Percentiles rank a stretch among this genome's conserved stretches.
These are phyloP conservation scores for Prunus dulcis DNA, from an alignment of 306 rosid species.

Conservation along the genomic window DNA sequence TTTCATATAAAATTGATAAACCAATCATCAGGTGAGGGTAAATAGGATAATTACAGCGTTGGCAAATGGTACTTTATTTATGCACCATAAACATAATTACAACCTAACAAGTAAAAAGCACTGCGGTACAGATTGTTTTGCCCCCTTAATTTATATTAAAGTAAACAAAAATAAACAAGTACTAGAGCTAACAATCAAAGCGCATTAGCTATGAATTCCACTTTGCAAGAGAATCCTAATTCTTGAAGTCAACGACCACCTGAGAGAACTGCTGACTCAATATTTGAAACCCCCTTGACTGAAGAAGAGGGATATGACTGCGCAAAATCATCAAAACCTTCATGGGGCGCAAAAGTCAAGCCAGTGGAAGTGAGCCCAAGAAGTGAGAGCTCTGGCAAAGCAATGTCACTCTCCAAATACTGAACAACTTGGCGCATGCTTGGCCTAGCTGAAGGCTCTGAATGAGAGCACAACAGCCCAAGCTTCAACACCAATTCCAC, in stretches of 20 bases:
- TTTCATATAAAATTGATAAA: no score
- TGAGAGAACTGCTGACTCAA: constrained; percentile 36
- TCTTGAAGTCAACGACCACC: constrained; percentile 40
- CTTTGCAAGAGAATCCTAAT: no score
- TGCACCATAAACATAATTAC: no score
- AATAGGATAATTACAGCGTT: no score
- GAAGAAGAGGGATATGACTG: constrained; percentile 39
- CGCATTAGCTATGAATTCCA: no score
- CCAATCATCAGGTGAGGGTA: no score
- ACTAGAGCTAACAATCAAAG: no score
- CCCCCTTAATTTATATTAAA: no score
- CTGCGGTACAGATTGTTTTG: no score
- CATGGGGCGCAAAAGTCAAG: constrained; percentile 18
- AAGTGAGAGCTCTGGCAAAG: constrained; percentile 21
- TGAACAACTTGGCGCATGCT: background rate
- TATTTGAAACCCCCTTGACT: constrained; percentile 25
- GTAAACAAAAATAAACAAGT: no score
- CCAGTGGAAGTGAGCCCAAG: constrained; percentile 32
- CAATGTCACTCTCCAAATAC: constrained; percentile 26
- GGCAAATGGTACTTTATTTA: no score
- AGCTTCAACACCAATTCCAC: background rate
- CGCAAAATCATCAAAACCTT: constrained; percentile 32
- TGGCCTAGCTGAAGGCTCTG: background rate
- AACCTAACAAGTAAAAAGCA: no score
- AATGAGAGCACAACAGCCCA: background rate